A percentile compares a stretch with the other conserved stretches of the same genome.
Evolutionary conservation across 2,329 filamentous ascomycete genomes (phyloP).

Genomic region (Parasarocladium wereldwijsianum): DNA sequence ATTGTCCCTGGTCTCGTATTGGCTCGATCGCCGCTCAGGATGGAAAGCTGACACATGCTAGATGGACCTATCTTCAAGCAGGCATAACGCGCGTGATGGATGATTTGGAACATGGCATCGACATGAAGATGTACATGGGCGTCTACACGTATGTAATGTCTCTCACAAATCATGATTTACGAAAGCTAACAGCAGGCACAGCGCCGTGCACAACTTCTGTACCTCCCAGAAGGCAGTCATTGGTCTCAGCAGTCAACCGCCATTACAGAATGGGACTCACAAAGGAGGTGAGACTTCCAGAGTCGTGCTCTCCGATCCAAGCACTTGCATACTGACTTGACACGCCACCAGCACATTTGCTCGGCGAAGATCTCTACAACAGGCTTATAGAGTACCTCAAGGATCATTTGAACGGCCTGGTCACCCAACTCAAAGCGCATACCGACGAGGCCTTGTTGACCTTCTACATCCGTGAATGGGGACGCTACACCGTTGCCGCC

Average conservation of each 20-base stretch:
- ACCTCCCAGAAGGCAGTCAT: slow-evolving; percentile 94
- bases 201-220: slow-evolving; percentile 95
- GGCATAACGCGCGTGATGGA: slow-evolving; percentile 91
- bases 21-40: too few relatives aligned
- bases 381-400: slow-evolving; percentile 79
- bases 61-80: slow-evolving; percentile 79
- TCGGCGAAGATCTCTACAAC: slow-evolving; percentile 92
- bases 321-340: background rate
- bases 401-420: slow-evolving; percentile 57
- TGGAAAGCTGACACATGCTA: too few relatives aligned
- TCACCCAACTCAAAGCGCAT: slow-evolving; percentile 60
- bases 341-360: slow-evolving; percentile 68
- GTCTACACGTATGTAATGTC: slow-evolving; percentile 67
- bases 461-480: slow-evolving; percentile 96
- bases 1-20: too few relatives aligned
- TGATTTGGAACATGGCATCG: slow-evolving; percentile 80
- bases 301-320: background rate
- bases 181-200: slow-evolving; percentile 27
- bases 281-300: slow-evolving; percentile 42
- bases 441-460: slow-evolving; percentile 77
- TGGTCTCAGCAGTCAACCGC: slow-evolving; percentile 30
- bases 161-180: too few relatives aligned
- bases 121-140: slow-evolving; percentile 95
- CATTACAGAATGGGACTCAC: slow-evolving; percentile 24
- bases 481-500: slow-evolving; percentile 83